Base-by-base conservation (phyloP, 257 asterid species). In the Fraxinus cuspidata region DNA sequence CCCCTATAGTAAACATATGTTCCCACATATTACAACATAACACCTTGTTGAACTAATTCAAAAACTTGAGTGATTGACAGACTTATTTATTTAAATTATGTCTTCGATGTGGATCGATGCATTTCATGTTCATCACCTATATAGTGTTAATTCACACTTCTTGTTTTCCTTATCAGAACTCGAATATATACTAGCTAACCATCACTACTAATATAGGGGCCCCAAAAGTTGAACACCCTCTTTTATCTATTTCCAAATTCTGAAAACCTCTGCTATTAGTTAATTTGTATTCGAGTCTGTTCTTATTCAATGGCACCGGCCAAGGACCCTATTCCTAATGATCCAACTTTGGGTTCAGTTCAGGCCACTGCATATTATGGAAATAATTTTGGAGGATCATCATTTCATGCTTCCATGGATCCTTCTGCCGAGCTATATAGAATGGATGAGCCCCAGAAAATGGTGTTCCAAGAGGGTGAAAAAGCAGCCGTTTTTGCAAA, bases 301-400 rank as follows among this genome's bases (percentile, higher is more conserved):
- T 47, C 56, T 47, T 13, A 51, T 13, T 51, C 86, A 7, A 91
- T 92, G 96, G 92, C 88, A 12, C 84, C 88, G 32, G 85, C 85
- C 38, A 90, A 88, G 42, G 85, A 83, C 60, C 88, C 78, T 28
- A 51, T 77, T 73, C 84, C 88, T 35, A 86, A 81, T 23, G 84
- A 83, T 68, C 77, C 94, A 5, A 79, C 83, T 75, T 77, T 83
- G 78, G 88, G 96, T 28, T 60, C 89, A 53, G 84, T 89, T 86
- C 96, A 87, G 66, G 89, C 90, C 23, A 86, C 83, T 72, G 80
- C 91, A 13, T 87, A 87, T 65, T 91, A 87, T 79, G 92, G 87
- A 29, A 84, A 80, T 77, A 87, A 84, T 67, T 86, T 88, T 72
- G 88, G 81, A 23, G 80, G 78, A 15, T 78, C 80, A 18, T 74